Evolutionary conservation across 352 stramenopile genomes (phyloP), one percentile per base, ranked within the genome.

Genomic region (Peronosclerospora sorghi): DNA sequence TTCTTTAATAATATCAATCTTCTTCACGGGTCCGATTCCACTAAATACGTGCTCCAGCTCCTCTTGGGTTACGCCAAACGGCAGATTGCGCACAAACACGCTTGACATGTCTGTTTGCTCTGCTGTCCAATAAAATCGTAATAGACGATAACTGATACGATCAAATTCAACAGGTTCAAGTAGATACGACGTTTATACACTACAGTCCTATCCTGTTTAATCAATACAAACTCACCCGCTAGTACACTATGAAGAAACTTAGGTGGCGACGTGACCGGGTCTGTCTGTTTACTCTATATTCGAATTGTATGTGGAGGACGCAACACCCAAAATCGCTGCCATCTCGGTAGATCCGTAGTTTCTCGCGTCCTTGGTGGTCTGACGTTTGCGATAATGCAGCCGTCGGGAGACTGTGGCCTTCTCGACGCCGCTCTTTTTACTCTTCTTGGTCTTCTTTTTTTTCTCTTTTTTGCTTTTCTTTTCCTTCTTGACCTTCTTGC

Each of bases 1-100:
- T 51, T 92, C 73, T 49, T 92, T 92, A 57, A 92, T 92, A 39
- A 92, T 59, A 64, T 86, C 74, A 39, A 92, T 83, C 62, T 92
- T 88, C 54, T 74, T 85, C 23, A 89, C 72, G 21, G 79, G 79
- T 4, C 79, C 79, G 24, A 92, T 65, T 30, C 88, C 73, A 37
- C 79, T 68, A 52, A 92, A 92, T 32, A 86, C 55, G 34, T 83
- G 57, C 69, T 92, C 79, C 24, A 92, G 68, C 61, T 84, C 73
- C 51, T 88, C 73, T 61, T 88, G 75, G 45, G 76, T 88, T 39
- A 88, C 68, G 53, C 76, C 76, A 42, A 84, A 92, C 55, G 79
- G 74, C 64, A 92, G 62, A 62, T 92, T 92, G 41, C 79, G 79
- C 63, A 89, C 79, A 43, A 92, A 92, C 19, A 92, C 53, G 28